Percentiles rank a stretch among this genome's conserved stretches.
These are phyloP conservation scores for Zygoascus hellenicus DNA, from an alignment of 1,139 yeast species.

Conservation along the genomic window DNA sequence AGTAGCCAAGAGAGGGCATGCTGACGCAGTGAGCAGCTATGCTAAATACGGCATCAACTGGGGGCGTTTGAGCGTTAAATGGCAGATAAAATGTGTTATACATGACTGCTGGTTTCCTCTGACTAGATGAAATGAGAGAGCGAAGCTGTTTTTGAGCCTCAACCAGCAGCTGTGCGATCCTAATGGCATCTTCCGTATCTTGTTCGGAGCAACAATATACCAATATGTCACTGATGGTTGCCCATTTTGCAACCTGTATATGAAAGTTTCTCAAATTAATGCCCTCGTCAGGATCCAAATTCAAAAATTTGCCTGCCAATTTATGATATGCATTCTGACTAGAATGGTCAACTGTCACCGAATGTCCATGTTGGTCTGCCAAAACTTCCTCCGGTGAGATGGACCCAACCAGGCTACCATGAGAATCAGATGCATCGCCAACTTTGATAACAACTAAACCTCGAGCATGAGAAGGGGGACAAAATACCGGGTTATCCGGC, in stretches of 20 bases:
- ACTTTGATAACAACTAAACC: conserved; percentile 35
- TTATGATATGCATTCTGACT: neutral
- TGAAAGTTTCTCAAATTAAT: conserved; percentile 70
- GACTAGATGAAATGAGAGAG: conserved; percentile 9
- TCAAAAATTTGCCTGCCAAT: conserved; percentile 24
- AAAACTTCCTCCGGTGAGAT: conserved; percentile 57
- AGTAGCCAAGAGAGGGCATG: conserved; percentile 4
- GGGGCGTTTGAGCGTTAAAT: conserved; percentile 16
- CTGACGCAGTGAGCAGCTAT: conserved; percentile 14
- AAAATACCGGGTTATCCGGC: conserved; percentile 13
- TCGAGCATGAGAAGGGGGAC: conserved; percentile 23
- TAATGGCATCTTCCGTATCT: conserved; percentile 20
- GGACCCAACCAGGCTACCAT: conserved; percentile 55
- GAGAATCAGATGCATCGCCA: conserved; percentile 34
- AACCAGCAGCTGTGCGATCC: conserved; percentile 22
- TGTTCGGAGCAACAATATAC: conserved; percentile 45
- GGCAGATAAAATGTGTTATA: conserved; percentile 20
- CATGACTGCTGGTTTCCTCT: neutral
- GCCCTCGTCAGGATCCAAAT: conserved; percentile 54
- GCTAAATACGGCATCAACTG: conserved; percentile 19
- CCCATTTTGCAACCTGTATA: conserved; percentile 67
- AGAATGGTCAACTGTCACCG: neutral
- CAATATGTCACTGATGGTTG: conserved; percentile 61
- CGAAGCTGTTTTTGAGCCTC: conserved; percentile 25
- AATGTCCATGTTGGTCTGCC: conserved; percentile 1